Conservation (phyloP, 2,329 filamentous ascomycete species). For the Neofusicoccum kwambonambiense region DNA sequence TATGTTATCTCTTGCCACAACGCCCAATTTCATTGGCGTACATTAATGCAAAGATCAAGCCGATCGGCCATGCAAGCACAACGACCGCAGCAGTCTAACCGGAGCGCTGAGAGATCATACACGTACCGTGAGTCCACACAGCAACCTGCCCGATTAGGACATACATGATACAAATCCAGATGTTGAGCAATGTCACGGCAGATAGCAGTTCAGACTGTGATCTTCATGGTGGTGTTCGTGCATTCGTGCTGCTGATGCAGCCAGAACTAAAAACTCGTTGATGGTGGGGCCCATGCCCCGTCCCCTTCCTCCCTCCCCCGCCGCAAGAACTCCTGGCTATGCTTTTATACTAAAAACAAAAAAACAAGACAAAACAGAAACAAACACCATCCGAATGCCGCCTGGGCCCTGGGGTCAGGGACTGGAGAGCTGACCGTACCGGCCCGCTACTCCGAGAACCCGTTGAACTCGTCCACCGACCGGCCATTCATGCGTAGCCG, state of each 20-base stretch:
- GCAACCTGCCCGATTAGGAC: neutral
- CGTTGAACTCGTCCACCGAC: neutral
- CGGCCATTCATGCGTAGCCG: conserved; percentile 45
- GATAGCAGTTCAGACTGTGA: neutral
- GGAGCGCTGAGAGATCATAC: no score
- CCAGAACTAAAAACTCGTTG: neutral
- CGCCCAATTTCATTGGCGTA: no score
- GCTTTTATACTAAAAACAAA: neutral
- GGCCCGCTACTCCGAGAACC: neutral
- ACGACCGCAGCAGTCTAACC: no score
- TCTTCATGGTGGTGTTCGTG: neutral
- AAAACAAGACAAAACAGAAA: neutral
- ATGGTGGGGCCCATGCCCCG: neutral
- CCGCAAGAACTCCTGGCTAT: conserved; percentile 7
- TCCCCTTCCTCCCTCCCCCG: neutral
- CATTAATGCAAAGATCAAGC: no score
- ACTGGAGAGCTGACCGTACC: neutral
- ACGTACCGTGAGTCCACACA: no score
- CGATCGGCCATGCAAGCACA: no score
- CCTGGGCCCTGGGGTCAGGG: neutral
- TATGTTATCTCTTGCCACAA: neutral
- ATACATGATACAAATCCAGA: neutral
- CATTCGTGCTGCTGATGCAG: neutral
- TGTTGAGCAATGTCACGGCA: neutral
- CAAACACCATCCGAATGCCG: neutral